phyloP scores from a whole-genome alignment of 352 stramenopile species.

The Globisporangium parvum region DNA sequence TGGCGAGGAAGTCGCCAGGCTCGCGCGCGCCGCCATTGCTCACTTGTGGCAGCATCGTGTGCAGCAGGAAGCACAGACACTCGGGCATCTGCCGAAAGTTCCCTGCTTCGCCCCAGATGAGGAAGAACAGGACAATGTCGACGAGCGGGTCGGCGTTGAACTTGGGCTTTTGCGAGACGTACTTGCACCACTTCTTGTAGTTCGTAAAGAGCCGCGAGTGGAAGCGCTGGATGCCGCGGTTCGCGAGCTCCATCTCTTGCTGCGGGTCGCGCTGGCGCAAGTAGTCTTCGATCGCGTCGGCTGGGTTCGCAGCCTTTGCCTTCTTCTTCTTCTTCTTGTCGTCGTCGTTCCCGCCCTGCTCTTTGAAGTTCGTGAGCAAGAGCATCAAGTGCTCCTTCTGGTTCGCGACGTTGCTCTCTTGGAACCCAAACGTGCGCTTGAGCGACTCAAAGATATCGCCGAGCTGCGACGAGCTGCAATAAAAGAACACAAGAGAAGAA shows the following conservation, averaged over 20 bases:
- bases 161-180: constrained; percentile 68
- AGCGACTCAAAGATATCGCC: constrained; percentile 89
- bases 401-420: constrained; percentile 81
- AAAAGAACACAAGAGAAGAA: constrained; percentile 2
- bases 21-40: constrained; percentile 51
- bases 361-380: constrained; percentile 79
- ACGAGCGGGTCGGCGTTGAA: constrained; percentile 76
- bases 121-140: constrained; percentile 78
- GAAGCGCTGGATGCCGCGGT: constrained; percentile 73
- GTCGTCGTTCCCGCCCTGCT: constrained; percentile 21
- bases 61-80: constrained; percentile 73
- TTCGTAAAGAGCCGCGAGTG: constrained; percentile 75
- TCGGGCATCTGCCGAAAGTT: constrained; percentile 83
- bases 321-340: constrained; percentile 34
- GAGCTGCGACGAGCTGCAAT: constrained; percentile 37
- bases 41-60: constrained; percentile 73
- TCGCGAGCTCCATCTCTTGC: constrained; percentile 62
- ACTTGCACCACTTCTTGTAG: constrained; percentile 88
- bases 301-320: constrained; percentile 21
- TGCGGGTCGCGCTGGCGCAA: constrained; percentile 54
- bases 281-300: constrained; percentile 4
- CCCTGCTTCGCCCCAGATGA: constrained; percentile 81
- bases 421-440: constrained; percentile 95
- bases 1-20: constrained; percentile 54
- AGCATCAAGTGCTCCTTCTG: constrained; percentile 76